Percentiles rank a stretch among this genome's conserved stretches.
Evolutionary conservation across 495 filamentous ascomycete genomes (phyloP).

Genomic region (Amphirosellinia nigrospora): DNA sequence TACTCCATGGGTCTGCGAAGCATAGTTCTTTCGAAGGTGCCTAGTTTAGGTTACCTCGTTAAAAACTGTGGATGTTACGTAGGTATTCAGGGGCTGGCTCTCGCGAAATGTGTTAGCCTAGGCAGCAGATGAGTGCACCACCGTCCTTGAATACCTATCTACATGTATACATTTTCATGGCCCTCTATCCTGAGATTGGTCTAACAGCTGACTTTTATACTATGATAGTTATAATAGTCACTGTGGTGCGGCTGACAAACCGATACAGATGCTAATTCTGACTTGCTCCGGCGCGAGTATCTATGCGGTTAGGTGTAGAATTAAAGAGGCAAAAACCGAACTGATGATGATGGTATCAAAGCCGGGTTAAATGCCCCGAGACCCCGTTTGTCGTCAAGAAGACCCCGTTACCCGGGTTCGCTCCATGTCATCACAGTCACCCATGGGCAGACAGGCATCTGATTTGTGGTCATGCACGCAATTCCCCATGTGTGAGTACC

Average conservation of each 20-base stretch:
- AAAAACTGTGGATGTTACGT: background rate
- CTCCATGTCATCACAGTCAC: background rate
- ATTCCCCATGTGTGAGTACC: background rate
- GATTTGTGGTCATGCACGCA: conserved; percentile 15
- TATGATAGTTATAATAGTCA: too few relatives aligned
- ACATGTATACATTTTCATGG: conserved; percentile 1
- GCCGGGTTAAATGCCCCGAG: background rate
- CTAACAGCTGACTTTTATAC: background rate
- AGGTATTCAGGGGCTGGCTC: background rate
- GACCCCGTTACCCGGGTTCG: background rate
- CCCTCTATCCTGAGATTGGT: background rate
- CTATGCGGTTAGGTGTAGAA: conserved; percentile 13
- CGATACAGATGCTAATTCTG: background rate
- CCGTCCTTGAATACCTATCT: too few relatives aligned
- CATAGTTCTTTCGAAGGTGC: background rate
- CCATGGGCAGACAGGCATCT: conserved; percentile 12
- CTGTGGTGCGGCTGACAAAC: conserved; percentile 5
- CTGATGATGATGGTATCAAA: conserved; percentile 2
- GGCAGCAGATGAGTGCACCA: background rate
- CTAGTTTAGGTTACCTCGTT: background rate
- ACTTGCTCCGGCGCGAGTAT: background rate
- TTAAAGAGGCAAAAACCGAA: background rate
- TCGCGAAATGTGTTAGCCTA: conserved; percentile 1
- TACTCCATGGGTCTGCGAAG: background rate
- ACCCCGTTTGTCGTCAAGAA: background rate